Conservation (phyloP, 2,329 filamentous ascomycete genomes). For the Hypomyces perniciosus region DNA sequence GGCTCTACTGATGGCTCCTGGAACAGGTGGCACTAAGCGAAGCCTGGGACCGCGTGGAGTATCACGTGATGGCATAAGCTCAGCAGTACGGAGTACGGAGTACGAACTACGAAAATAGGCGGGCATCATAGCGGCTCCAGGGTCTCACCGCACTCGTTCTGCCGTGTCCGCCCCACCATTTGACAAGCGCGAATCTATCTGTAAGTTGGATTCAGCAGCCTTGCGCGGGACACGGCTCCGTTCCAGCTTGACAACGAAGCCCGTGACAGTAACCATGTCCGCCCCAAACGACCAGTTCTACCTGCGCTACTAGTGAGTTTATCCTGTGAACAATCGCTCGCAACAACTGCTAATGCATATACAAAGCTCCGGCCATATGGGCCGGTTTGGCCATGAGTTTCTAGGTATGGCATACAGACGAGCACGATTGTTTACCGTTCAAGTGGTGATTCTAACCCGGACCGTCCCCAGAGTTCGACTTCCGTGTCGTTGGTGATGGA, state of each 20-base stretch:
- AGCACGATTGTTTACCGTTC: background rate
- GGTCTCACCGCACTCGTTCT: slow-evolving; percentile 10
- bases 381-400: slow-evolving; percentile 96
- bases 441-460: background rate
- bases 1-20: slow-evolving; percentile 28
- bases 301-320: slow-evolving; percentile 87
- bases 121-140: background rate
- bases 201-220: slow-evolving; percentile 2
- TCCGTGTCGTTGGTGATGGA: slow-evolving; percentile 85
- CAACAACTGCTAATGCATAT: slow-evolving; percentile 12
- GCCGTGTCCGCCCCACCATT: slow-evolving; percentile 16
- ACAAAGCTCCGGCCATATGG: slow-evolving; percentile 87
- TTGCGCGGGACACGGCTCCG: slow-evolving; percentile 7
- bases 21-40: slow-evolving; percentile 38
- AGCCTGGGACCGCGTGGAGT: slow-evolving; percentile 6
- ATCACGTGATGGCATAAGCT: slow-evolving; percentile 26
- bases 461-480: slow-evolving; percentile 76
- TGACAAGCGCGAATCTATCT: slow-evolving; percentile 5
- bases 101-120: too few species aligned
- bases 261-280: slow-evolving; percentile 47
- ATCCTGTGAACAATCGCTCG: background rate
- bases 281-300: slow-evolving; percentile 80
- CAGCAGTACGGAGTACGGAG: background rate
- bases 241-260: background rate
- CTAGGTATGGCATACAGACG: slow-evolving; percentile 53